A percentile compares a stretch with the other conserved stretches of the same genome.
These are phyloP conservation scores for Endocarpon pusillum DNA, from an alignment of 495 filamentous ascomycete genomes.

Conservation along the genomic window DNA sequence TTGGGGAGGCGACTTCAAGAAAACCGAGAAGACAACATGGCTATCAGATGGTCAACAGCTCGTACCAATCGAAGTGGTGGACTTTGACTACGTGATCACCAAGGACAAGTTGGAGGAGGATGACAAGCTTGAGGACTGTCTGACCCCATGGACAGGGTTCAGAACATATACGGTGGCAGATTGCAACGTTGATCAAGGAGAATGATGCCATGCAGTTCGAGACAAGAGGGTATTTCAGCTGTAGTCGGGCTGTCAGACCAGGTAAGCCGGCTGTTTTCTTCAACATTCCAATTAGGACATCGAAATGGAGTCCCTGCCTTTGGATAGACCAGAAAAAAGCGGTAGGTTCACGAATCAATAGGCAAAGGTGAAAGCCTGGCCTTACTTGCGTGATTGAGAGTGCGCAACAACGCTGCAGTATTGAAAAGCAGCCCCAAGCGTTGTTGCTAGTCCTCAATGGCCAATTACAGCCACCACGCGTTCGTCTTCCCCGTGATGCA, in stretches of 20 bases:
- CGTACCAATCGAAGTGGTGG: slow-evolving; percentile 67
- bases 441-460: too few relatives aligned
- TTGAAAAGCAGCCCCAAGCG: too few relatives aligned
- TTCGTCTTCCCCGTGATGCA: too few relatives aligned
- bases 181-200: slow-evolving; percentile 61
- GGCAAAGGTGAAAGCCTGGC: too few relatives aligned
- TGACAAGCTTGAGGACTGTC: slow-evolving; percentile 62
- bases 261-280: slow-evolving; percentile 45
- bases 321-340: too few relatives aligned
- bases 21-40: slow-evolving; percentile 95
- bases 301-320: too few relatives aligned
- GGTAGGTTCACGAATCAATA: too few relatives aligned
- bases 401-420: too few relatives aligned
- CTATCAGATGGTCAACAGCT: slow-evolving; percentile 59
- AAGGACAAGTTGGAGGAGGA: slow-evolving; percentile 79
- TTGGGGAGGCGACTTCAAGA: slow-evolving; percentile 79
- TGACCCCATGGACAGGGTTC: slow-evolving; percentile 60
- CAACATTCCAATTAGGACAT: slow-evolving; percentile 62
- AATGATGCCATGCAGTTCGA: slow-evolving; percentile 90
- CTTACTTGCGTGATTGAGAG: too few relatives aligned
- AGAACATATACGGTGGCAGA: slow-evolving; percentile 63
- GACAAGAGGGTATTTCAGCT: slow-evolving; percentile 74
- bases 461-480: too few relatives aligned
- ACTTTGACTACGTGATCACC: slow-evolving; percentile 83
- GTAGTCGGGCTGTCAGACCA: slow-evolving; percentile 41